Base-by-base conservation (phyloP, 768 basidiomycete genomes). In the Xanthoconium stramineum region DNA sequence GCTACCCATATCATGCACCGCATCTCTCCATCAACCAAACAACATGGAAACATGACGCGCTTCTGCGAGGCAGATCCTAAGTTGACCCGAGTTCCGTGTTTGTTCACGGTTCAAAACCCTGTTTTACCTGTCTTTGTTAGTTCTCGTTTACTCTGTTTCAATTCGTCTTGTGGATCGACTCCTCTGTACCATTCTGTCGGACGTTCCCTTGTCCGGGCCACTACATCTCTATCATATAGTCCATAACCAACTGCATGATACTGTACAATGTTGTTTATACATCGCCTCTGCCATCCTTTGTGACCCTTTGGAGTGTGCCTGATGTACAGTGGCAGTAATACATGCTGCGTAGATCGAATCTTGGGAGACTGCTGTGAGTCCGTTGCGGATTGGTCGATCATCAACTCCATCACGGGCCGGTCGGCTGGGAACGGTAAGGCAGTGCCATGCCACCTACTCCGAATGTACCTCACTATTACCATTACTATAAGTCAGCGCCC, bases 1-100 rank as follows among this genome's bases (percentile, higher is more conserved):
- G 74, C 20, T 80, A 80, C 44, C 59, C 70, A 0, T 80, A 81
- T 56, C 75, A 80, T 35, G 35, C 75, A 48, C 55, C 74, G 11
- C 72, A 66, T 17, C 52, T 71, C 20, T 60, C 74, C 1, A 66
- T 81, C 6, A 73, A 72, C 6, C 75, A 75, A 53, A 65, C 72
- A 13, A 68, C 70, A 3, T 81, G 82, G 82, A 82, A 80, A 63
- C 61, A 75, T 39, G 80, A 82, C 33, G 65, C 68, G 7, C 70
- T 72, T 15, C 49, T 83, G 60, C 72, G 79, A 40, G 65, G 66
- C 29, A 58, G 70, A 50, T 72, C 70, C 46, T 72, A 52, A 55
- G 48, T 47, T 12, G 43, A 17, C 17, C 37, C 55, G 20, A 15
- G 33, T 13, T 50, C 35, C 36, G 40, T 38, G 42, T 50, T 15